Evolutionary conservation across 306 rosid genomes (phyloP).

Genomic region (Lathyrus aphaca): DNA sequence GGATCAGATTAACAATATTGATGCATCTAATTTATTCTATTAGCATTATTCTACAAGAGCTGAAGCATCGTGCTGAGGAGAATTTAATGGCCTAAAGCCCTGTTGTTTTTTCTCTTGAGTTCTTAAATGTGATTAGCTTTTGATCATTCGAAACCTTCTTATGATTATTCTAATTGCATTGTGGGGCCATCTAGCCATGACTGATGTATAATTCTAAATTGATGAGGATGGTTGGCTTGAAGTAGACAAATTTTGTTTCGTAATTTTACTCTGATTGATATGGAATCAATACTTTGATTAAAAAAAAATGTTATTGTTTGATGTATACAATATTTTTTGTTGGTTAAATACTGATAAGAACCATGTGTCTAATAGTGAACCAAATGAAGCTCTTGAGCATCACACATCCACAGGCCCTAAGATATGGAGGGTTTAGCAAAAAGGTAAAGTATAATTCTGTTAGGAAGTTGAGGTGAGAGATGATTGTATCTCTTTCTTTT

Average conservation of each 20-base stretch:
- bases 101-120: slow-evolving; percentile 7
- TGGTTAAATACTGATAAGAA: too few species aligned
- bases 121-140: slow-evolving; percentile 25
- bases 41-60: slow-evolving; percentile 26
- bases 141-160: background rate
- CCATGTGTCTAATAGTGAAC: too few species aligned
- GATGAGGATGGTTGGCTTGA: slow-evolving; percentile 11
- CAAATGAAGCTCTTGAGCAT: too few species aligned
- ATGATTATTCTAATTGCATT: slow-evolving; percentile 6
- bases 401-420: too few species aligned
- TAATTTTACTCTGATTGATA: background rate
- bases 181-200: slow-evolving; percentile 7
- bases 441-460: too few species aligned
- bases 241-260: slow-evolving; percentile 9
- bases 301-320: background rate
- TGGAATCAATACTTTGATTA: slow-evolving; percentile 4
- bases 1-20: slow-evolving; percentile 36
- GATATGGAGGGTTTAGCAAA: too few species aligned
- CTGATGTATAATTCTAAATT: slow-evolving; percentile 20
- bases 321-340: background rate
- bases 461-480: too few species aligned
- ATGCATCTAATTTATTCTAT: slow-evolving; percentile 15
- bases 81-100: background rate
- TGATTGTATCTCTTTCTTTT: too few species aligned
- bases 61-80: slow-evolving; percentile 14